phyloP scores from a whole-genome alignment of 768 basidiomycete genomes.

The Pholiota microspora region DNA sequence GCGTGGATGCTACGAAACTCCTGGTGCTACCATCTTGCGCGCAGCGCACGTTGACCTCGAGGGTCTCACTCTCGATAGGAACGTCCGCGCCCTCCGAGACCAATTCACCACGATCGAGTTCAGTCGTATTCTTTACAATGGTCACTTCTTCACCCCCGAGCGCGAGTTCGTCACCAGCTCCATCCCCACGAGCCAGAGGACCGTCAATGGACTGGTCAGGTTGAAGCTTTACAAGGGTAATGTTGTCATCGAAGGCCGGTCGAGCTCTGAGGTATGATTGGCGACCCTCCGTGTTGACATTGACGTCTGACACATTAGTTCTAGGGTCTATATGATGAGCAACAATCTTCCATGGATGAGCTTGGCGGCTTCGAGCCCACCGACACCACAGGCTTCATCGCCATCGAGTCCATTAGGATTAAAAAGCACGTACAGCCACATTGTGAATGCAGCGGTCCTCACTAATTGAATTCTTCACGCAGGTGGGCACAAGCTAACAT shows the following conservation, averaged over 20 bases:
- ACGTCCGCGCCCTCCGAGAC: slow-evolving; percentile 92
- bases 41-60: slow-evolving; percentile 95
- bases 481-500: slow-evolving; percentile 90
- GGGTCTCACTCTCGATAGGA: slow-evolving; percentile 96
- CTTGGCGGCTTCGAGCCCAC: slow-evolving; percentile 97
- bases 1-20: slow-evolving; percentile 99
- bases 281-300: not conserved
- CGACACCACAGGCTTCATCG: slow-evolving; percentile 94
- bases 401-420: slow-evolving; percentile 96
- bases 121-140: slow-evolving; percentile 93
- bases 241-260: slow-evolving; percentile 88
- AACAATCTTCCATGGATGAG: slow-evolving; percentile 97
- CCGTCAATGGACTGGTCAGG: slow-evolving; percentile 91
- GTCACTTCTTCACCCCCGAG: slow-evolving; percentile 99
- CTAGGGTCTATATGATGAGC: slow-evolving; percentile 92
- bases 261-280: slow-evolving; percentile 72
- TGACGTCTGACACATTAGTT: not conserved
- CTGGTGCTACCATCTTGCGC: slow-evolving; percentile 94
- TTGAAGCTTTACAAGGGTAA: slow-evolving; percentile 97
- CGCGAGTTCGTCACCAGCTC: slow-evolving; percentile 90
- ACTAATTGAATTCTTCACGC: not conserved
- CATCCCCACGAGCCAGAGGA: slow-evolving; percentile 92
- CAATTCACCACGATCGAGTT: slow-evolving; percentile 92
- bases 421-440: slow-evolving; percentile 97
- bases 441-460: slow-evolving; percentile 7